Evolutionary conservation across 2,329 filamentous ascomycete species (phyloP), one percentile per base, ranked within the genome.

Genomic region (Aspergillus sp.): DNA sequence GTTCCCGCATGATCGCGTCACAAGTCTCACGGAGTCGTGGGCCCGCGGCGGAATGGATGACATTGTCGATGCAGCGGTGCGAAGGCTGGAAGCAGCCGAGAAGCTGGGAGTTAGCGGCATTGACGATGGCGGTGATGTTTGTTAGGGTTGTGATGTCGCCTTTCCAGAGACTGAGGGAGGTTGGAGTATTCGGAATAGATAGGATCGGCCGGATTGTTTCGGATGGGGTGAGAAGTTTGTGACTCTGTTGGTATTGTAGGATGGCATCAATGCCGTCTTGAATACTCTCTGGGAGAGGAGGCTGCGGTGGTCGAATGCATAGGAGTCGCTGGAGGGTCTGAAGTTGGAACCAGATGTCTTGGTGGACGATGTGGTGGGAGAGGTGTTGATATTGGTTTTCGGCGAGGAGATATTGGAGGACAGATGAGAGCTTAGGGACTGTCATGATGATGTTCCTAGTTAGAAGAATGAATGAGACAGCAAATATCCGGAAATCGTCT

Each of bases 31-130:
- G 53, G 12, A 60, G 52, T 10, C 55, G 53, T 10, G 58, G 56
- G 6, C 58, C 58, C 6, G 53, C 58, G 6, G 50, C 51, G 2
- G 53, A 48, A 43, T 60, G 58, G 27, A 60, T 60, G 22, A 58
- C 49, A 49, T 59, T 60, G 39, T 60, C 58, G 35, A 60, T 58
- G 30, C 58, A 60, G 27, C 51, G 51, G 25, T 60, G 56, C 9
- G 51, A 47, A 2, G 58, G 58, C 10, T 44, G 49, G 45, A 58
- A 60, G 25, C 58, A 60, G 5, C 58, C 58, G 7, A 56, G 48
- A 1, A 59, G 47, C 12, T 51, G 39, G 12, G 52, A 45, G 7
- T 60, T 60, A 0, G 58, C 56, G 4, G 58, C 56, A 19, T 60
- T 60, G 15, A 58, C 56, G 12, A 60, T 60, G 13, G 53, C 56